phyloP scores from a whole-genome alignment of 2,329 filamentous ascomycete species.

The Penicillium concentricum region DNA sequence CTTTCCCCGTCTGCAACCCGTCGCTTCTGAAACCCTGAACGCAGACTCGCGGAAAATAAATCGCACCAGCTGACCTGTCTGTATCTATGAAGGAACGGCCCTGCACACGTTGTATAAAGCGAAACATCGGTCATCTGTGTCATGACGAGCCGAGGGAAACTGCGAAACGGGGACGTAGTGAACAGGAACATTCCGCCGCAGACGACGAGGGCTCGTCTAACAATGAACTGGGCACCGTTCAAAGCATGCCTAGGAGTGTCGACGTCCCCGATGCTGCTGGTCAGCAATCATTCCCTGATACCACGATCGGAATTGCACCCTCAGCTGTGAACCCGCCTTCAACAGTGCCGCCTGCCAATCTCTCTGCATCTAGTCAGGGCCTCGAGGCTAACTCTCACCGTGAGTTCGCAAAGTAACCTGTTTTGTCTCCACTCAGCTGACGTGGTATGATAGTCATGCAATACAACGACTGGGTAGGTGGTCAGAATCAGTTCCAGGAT shows the following conservation, averaged over 20 bases:
- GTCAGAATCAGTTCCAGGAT: constrained; percentile 84
- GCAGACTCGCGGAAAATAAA: constrained; percentile 8
- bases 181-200: constrained; percentile 55
- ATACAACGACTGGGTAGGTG: constrained; percentile 78
- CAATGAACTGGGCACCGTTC: constrained; percentile 46
- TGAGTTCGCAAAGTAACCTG: constrained; percentile 51
- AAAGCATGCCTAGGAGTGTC: constrained; percentile 53
- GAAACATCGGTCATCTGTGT: constrained; percentile 96
- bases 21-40: constrained; percentile 25
- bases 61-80: constrained; percentile 21
- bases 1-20: constrained; percentile 14
- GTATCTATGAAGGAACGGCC: constrained; percentile 72
- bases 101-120: constrained; percentile 95
- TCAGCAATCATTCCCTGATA: constrained; percentile 44
- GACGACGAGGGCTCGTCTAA: constrained; percentile 58
- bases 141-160: constrained; percentile 94
- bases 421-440: constrained; percentile 24
- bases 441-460: constrained; percentile 61
- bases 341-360: constrained; percentile 64
- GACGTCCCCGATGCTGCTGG: constrained; percentile 57
- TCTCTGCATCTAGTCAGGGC: constrained; percentile 64
- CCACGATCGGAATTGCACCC: constrained; percentile 52
- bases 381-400: constrained; percentile 67
- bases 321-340: constrained; percentile 50
- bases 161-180: constrained; percentile 75